Evolutionary conservation across 1,139 yeast species (phyloP), one percentile per base, ranked within the genome.

Genomic region (Candida glucosophila): DNA sequence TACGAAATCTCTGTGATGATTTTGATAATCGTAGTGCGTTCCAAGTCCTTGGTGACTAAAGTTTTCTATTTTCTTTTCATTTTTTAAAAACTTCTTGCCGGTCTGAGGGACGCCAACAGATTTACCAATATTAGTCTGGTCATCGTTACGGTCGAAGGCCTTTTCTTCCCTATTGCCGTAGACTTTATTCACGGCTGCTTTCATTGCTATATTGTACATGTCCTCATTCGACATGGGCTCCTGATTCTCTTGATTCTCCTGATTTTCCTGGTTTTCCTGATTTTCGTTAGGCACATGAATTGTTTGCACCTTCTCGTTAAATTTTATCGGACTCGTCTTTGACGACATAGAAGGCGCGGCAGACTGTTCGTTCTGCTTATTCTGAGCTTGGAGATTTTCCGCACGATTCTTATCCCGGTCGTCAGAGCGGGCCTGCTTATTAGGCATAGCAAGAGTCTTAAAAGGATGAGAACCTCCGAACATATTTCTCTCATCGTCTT

Each of bases 141-240:
- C n/a, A n/a, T n/a, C 5, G 23, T 24, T 23, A n/a, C 11, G 13
- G 20, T 4, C 20, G 18, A 13, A 9, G 15, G 18, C 14, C 7
- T 22, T 22, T 10, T 32, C 28, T 5, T 30, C 34, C 19, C 38
- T 31, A 25, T 45, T 45, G 2, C 67, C 68, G 31, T 59, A 60
- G 2, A 62, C 67, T 30, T 49, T 56, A 29, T 55, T 52, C 41
- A 52, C 49, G 2, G 69, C 69, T 2, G 57, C 67, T 30, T 50
- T 45, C 51, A 60, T 44, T 2, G 69, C 69, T 19, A 55, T 57
- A 7, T 51, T 50, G 33, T 60, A 62, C 23, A 55, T 29, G 12
- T 43, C 47, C 15, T 37, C 29, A 29, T 41, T 36, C 17, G 34
- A 25, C 13, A 22, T 29, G 9, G 24, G 14, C 5, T 19, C 22